These are phyloP conservation scores for Cladophialophora chaetospira DNA, from an alignment of 2,329 filamentous ascomycete species.

Conservation along the genomic window DNA sequence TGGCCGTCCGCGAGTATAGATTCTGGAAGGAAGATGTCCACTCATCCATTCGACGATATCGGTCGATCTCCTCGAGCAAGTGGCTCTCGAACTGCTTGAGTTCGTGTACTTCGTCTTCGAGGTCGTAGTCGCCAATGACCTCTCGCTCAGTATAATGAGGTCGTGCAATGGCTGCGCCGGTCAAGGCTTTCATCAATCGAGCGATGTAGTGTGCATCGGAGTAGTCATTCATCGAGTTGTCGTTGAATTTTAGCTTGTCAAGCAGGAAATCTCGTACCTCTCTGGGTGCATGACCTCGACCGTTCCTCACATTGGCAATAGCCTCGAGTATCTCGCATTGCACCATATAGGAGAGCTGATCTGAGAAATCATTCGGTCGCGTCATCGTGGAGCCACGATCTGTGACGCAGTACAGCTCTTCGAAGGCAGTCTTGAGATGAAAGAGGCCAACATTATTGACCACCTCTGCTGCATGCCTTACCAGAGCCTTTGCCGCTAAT, in stretches of 20 bases:
- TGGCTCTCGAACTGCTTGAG: slow-evolving; percentile 58
- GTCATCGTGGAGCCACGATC: slow-evolving; percentile 69
- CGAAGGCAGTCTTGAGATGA: slow-evolving; percentile 83
- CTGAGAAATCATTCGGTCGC: slow-evolving; percentile 84
- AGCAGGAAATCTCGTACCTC: slow-evolving; percentile 81
- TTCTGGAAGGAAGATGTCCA: slow-evolving; percentile 69
- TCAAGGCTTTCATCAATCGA: slow-evolving; percentile 68
- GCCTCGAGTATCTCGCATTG: slow-evolving; percentile 81
- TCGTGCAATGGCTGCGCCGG: slow-evolving; percentile 55
- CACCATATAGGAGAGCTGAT: slow-evolving; percentile 81
- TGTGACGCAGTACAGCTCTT: slow-evolving; percentile 82
- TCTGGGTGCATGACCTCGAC: slow-evolving; percentile 73
- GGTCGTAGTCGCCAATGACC: slow-evolving; percentile 45
- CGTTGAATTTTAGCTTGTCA: slow-evolving; percentile 88
- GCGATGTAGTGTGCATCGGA: slow-evolving; percentile 91
- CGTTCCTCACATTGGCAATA: slow-evolving; percentile 75
- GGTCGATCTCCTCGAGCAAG: slow-evolving; percentile 63
- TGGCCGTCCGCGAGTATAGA: slow-evolving; percentile 61
- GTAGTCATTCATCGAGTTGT: slow-evolving; percentile 85
- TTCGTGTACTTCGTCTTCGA: slow-evolving; percentile 52
- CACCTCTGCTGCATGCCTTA: slow-evolving; percentile 72
- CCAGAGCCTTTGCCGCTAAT: slow-evolving; percentile 77
- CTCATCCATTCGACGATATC: slow-evolving; percentile 66
- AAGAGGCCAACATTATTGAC: slow-evolving; percentile 75
- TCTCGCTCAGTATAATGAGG: slow-evolving; percentile 43